Evolutionary conservation across 805 yeast species (phyloP), one percentile per base, ranked within the genome.

Genomic region (Saturnispora halmiae): DNA sequence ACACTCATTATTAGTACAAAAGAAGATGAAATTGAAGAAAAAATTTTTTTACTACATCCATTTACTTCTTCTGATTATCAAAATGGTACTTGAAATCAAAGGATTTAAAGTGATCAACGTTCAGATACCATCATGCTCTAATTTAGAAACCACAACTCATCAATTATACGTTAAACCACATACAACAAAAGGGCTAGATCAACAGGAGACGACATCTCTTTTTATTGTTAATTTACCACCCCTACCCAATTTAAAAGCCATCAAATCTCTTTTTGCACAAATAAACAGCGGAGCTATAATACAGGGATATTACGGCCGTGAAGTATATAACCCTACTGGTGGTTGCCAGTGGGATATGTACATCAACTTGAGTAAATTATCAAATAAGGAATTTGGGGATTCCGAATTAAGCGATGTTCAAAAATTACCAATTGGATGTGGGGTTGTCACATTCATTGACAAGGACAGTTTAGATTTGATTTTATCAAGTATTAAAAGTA

Each of bases 221-320:
- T 88, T 88, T 60, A 56, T 81, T 5, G 75, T 82, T 43, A 87
- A 88, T 55, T 61, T 86, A 31, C 96, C 96, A 2, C 61, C 79
- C 18, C 69, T 72, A 43, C 69, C 86, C 6, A 66, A 69, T 19
- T 52, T 73, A 13, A 66, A 69, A 32, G 64, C 65, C 27, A 54
- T 86, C 36, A 79, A 75, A 52, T 67, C 65, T 42, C 69, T 77
- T 31, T 74, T 86, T 51, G 69, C 70, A 41, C 61, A 68, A 11
- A 66, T 82, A 1, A 76, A 83, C 27, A 70, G 77, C 2, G 84
- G 81, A 4, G 73, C 87, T 6, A 73, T 80, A 31, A 63, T 82
- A 10, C 83, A 81, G 49, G 47, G 47, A 6, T 53, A 54, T 27
- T 42, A 46, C 3, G 38, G 34, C 5, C 51, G 65, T 31, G 65